Conservation (phyloP, 2,329 filamentous ascomycete species). For the Pseudogymnoascus sp. region DNA sequence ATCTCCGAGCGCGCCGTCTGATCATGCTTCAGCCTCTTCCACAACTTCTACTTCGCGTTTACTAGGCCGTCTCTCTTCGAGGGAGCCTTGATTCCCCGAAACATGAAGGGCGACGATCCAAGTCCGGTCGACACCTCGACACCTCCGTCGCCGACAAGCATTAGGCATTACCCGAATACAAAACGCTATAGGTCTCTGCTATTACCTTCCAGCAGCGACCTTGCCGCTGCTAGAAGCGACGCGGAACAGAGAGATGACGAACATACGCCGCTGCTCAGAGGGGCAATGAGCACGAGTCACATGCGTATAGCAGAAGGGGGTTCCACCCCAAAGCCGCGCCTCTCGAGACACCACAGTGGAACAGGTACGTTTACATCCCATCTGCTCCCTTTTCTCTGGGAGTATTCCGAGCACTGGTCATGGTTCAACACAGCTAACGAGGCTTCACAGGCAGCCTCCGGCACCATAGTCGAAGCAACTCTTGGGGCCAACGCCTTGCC, state of each 20-base stretch:
- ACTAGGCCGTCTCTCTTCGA: neutral
- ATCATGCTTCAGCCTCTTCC: neutral
- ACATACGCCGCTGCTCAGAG: conserved; percentile 21
- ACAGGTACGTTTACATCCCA: conserved; percentile 14
- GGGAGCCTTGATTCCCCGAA: neutral
- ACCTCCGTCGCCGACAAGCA: conserved; percentile 9
- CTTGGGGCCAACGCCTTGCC: conserved; percentile 52
- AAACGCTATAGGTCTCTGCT: conserved; percentile 7
- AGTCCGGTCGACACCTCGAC: conserved; percentile 8
- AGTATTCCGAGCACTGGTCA: neutral
- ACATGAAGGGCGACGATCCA: neutral
- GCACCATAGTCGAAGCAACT: conserved; percentile 45
- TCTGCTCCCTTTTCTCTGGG: neutral
- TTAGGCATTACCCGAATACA: neutral
- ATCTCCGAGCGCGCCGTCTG: neutral
- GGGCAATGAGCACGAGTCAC: conserved; percentile 22
- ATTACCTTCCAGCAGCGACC: conserved; percentile 8
- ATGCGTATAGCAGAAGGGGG: conserved; percentile 17
- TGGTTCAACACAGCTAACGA: neutral
- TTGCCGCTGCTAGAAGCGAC: neutral
- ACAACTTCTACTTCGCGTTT: neutral
- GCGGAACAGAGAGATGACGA: conserved; percentile 17
- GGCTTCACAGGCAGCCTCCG: conserved; percentile 23
- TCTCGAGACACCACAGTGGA: conserved; percentile 22
- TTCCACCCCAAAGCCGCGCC: conserved; percentile 15